Conservation (phyloP, 768 basidiomycete genomes). For the Lentinula sp. region DNA sequence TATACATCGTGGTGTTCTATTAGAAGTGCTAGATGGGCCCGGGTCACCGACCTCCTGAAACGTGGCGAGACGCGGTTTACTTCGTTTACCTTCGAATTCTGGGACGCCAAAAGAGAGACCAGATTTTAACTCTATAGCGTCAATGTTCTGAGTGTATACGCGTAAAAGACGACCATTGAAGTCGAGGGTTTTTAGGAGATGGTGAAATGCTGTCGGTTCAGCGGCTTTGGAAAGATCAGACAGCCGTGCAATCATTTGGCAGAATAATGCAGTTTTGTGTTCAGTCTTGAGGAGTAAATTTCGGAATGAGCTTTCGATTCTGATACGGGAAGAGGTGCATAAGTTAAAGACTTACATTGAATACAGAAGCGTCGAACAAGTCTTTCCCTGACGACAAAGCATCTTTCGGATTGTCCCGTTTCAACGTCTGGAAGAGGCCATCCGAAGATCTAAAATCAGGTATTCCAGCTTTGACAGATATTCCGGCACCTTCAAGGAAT, state of each 20-base stretch:
- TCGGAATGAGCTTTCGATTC: background rate
- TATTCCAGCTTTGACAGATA: constrained; percentile 82
- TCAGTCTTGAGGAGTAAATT: constrained; percentile 47
- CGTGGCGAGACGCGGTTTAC: constrained; percentile 30
- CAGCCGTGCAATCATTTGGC: constrained; percentile 85
- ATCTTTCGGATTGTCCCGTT: constrained; percentile 72
- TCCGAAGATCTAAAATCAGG: constrained; percentile 84
- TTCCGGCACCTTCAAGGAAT: constrained; percentile 64
- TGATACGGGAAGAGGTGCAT: too few species aligned
- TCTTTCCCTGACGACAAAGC: constrained; percentile 74
- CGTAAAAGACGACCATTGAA: constrained; percentile 71
- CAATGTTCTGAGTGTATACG: constrained; percentile 94
- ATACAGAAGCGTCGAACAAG: constrained; percentile 86
- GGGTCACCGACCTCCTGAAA: constrained; percentile 8
- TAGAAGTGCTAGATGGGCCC: constrained; percentile 16
- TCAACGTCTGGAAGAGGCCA: constrained; percentile 74
- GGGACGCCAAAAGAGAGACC: constrained; percentile 87
- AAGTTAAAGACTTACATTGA: constrained; percentile 52
- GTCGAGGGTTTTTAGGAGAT: constrained; percentile 68
- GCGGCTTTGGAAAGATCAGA: constrained; percentile 69
- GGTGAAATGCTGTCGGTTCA: constrained; percentile 77
- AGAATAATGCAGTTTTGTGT: constrained; percentile 70
- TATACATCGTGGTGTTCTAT: constrained; percentile 71
- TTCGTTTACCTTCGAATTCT: constrained; percentile 52
- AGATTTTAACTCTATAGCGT: constrained; percentile 81